Evolutionary conservation across 2,329 filamentous ascomycete species (phyloP), one percentile per base, ranked within the genome.

Genomic region (Penicillium sp.): DNA sequence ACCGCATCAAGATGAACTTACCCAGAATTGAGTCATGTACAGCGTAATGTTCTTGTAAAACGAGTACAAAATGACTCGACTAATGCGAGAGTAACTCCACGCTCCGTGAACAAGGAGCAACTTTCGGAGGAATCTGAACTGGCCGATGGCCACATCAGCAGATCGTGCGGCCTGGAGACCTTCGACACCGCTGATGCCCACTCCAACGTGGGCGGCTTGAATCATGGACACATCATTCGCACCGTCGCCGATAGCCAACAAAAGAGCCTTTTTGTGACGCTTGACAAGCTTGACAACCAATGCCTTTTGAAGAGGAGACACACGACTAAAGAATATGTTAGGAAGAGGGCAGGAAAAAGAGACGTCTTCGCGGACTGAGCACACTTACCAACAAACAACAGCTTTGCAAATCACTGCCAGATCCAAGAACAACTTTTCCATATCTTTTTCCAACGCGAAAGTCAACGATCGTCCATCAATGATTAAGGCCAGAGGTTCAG

Each of bases 181-280:
- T 79, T 99, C 93, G 57, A 95, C 82, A 72, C 93, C 93, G 65
- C 90, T 95, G 70, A 99, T 99, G 72, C 93, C 93, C 37, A 99
- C 89, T 57, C 93, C 93, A 57, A 99, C 95, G 68, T 99, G 93
- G 11, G 93, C 93, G 10, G 93, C 93, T 75, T 99, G 93, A 47
- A 99, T 99, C 93, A 99, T 99, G 14, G 92, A 96, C n/a, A 99
- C 93, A 65, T 99, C 93, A 72, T 99, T 99, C 39, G 93, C 93
- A 57, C 93, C 93, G 64, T 99, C 93, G 59, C 93, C 93, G 68
- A 99, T 96, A 43, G 93, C 93, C 42, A 99, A 82, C 45, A 96
- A 83, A 59, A 99, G 90, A 11, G 89, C 83, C 67, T 96, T 88
- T 59, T 93, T 82, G 68, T 95, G 89, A 59, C 90, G 89, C 74